Base-by-base conservation (phyloP, 2,329 filamentous ascomycete species). In the Tolypocladium endophyticum region DNA sequence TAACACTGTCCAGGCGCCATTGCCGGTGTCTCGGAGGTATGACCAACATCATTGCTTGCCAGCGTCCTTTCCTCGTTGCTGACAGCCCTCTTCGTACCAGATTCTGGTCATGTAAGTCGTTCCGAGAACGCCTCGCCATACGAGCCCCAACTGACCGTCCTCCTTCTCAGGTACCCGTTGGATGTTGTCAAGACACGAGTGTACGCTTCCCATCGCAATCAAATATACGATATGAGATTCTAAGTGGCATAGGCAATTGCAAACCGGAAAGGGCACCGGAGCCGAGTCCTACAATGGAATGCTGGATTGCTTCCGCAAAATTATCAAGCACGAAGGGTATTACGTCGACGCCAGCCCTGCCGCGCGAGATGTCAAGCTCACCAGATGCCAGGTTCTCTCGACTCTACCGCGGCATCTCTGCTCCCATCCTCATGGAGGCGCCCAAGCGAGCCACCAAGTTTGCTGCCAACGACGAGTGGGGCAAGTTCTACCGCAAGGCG, bases 141-240 rank as follows among this genome's bases (percentile, higher is more conserved):
- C 25, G 39, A 57, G 41, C 56, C 59, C 61, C 58, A 62, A 56
- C 62, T 65, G 64, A 67, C 65, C 58, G 59, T 30, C 43, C 56
- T 61, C 38, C 57, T 61, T 61, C 50, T 35, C 73, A 97, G 92
- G 94, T 99, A 99, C 81, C 94, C 94, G 67, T 82, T 99, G 74
- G 94, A 99, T 75, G 94, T 99, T 61, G 91, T 97, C 76, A 97
- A 97, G 84, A 97, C 94, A 65, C 84, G 93, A 87, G 89, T 96
- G 89, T 94, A 84, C 83, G 87, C 74, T 64, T 65, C 59, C 64
- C 65, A 5, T 55, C 61, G 52, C 50, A n/a, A 23, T 12, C 30
- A 20, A 36, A 23, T 33, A n/a, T n/a, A 23, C 50, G 30, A 54
- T 6, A 47, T 59, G 56, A 56, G 59, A 35, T 66, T 68, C 63